Evolutionary conservation across 345 rosid genomes (phyloP), one percentile per base, ranked within the genome.

Genomic region (Ceriops decandra): DNA sequence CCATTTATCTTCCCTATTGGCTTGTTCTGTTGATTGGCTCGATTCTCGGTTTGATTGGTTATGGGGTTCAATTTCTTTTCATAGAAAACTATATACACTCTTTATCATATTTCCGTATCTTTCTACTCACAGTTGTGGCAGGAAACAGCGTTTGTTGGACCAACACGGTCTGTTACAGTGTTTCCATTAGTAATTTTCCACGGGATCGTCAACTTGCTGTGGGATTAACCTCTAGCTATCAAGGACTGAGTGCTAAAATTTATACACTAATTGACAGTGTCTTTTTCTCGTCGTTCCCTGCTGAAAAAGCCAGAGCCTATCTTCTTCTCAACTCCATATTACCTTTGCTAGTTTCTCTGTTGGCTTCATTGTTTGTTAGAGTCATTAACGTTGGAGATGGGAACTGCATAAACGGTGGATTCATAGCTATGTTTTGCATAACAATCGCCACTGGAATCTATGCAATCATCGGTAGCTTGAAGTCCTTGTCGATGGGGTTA

Each of bases 81-180:
- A 49, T 90, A 62, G 73, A 79, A 16, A 68, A 77, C 26, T 72
- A 76, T 13, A 76, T 89, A 73, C 42, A 82, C 5, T 72, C 80
- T 9, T 77, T 87, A 7, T 79, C 93, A 8, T 95, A 91, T 52
- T 51, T 35, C 3, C 86, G 74, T 19, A 68, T 93, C 20, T 89
- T 89, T 79, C 33, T 80, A 22, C 87, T 95, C 36, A 83, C 91
- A n/a, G 80, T 88, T 22, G 9, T 91, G 19, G 95, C 95, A 6
- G 99, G 97, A 59, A 91, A 91, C 72, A 89, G 98, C 71, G 88
- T 93, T n/a, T 93, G 97, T 46, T 93, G 97, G 97, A 82, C 91
- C 79, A 93, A 93, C 81, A 91, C 98, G 0, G 97, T 88, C 20
- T 85, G 89, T 52, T 91, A 86, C 61, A 67, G 84, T 2, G 89